phyloP scores from a whole-genome alignment of 768 basidiomycete genomes.

The Panus rudis region DNA sequence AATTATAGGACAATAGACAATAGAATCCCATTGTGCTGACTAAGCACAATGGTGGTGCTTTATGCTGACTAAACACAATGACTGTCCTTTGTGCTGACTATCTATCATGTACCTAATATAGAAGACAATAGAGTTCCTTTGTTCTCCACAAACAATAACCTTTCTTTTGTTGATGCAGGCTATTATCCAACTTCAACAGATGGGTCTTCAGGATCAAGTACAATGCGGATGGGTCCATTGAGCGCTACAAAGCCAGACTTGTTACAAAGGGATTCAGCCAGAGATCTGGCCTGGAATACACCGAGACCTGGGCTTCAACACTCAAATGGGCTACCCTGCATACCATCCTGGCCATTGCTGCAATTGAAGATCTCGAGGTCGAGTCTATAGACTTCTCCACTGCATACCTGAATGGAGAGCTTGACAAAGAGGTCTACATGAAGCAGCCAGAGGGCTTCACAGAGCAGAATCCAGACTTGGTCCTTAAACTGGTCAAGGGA shows the following conservation, averaged over 20 bases:
- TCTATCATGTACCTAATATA: no score
- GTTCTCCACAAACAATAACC: no score
- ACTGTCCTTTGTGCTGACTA: no score
- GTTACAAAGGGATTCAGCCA: constrained; percentile 38
- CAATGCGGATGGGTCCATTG: constrained; percentile 14
- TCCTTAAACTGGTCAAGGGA: constrained; percentile 9
- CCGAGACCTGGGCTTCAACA: constrained; percentile 30
- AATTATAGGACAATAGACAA: no score
- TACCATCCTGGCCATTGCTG: constrained; percentile 18
- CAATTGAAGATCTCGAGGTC: constrained; percentile 15
- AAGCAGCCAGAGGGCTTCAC: constrained; percentile 15
- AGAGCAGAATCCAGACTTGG: constrained; percentile 8
- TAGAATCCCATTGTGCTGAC: no score
- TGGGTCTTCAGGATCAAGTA: constrained; percentile 39
- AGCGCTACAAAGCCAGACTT: constrained; percentile 34
- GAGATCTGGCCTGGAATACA: constrained; percentile 31
- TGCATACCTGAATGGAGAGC: constrained; percentile 18
- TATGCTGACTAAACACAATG: no score
- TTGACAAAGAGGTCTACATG: constrained; percentile 25
- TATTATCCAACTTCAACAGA: background rate
- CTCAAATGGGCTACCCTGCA: constrained; percentile 18
- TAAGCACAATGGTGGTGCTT: no score
- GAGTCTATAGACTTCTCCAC: constrained; percentile 21
- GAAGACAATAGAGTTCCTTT: no score
- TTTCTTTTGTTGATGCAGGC: no score